Evolutionary conservation across 1,139 yeast genomes (phyloP).

Genomic region (Hemisphaericaspora lyxosophila): DNA sequence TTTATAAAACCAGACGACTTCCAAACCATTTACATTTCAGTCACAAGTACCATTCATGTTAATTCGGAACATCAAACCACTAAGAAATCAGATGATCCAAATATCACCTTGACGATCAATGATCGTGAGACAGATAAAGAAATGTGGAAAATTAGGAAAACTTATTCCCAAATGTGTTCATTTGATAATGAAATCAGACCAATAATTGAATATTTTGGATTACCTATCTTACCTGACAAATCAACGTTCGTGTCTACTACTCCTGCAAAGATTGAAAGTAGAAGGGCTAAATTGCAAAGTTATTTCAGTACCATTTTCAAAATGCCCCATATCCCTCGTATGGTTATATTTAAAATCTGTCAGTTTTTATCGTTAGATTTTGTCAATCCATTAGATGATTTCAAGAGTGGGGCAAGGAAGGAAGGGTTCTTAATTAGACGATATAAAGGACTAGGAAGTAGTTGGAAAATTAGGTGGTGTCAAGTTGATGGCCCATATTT

Average conservation of each 20-base stretch:
- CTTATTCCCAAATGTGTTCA: slow-evolving; percentile 51
- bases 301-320: slow-evolving; percentile 61
- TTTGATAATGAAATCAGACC: slow-evolving; percentile 60
- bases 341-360: slow-evolving; percentile 55
- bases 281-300: slow-evolving; percentile 55
- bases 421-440: slow-evolving; percentile 72
- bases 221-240: slow-evolving; percentile 65
- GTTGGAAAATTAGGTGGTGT: slow-evolving; percentile 78
- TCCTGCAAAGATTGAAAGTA: slow-evolving; percentile 64
- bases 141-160: slow-evolving; percentile 71
- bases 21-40: slow-evolving; percentile 57
- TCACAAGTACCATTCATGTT: slow-evolving; percentile 56
- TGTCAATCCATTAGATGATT: slow-evolving; percentile 62
- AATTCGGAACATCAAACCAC: slow-evolving; percentile 26
- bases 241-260: slow-evolving; percentile 53
- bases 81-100: slow-evolving; percentile 53
- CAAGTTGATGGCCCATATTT: slow-evolving; percentile 65
- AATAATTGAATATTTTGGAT: slow-evolving; percentile 53
- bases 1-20: slow-evolving; percentile 70
- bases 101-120: slow-evolving; percentile 57
- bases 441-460: slow-evolving; percentile 50
- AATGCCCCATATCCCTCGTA: slow-evolving; percentile 62
- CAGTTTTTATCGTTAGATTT: slow-evolving; percentile 69
- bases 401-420: slow-evolving; percentile 54
- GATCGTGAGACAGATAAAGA: slow-evolving; percentile 62